A percentile compares a stretch with the other conserved stretches of the same genome.
These are phyloP conservation scores for Blastocystis hominis DNA, from an alignment of 352 stramenopile genomes.

Conservation along the genomic window DNA sequence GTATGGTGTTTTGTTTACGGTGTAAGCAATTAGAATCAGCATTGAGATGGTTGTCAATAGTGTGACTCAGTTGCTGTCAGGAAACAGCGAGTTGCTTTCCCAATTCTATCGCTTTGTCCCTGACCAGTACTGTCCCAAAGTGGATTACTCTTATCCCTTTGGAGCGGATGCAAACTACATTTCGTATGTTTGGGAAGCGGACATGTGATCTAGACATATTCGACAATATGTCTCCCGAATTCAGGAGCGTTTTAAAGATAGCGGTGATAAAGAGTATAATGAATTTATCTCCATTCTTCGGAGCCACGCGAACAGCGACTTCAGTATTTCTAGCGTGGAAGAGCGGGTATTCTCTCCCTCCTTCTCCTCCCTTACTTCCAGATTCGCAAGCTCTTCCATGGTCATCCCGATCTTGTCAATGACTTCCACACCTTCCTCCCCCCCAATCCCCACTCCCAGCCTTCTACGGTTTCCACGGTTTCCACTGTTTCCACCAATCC, in stretches of 20 bases:
- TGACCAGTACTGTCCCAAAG: neutral
- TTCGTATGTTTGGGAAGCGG: neutral
- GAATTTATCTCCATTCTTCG: slow-evolving; percentile 22
- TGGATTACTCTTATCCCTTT: neutral
- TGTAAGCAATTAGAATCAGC: neutral
- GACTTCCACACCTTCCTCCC: slow-evolving; percentile 29
- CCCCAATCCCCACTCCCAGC: neutral
- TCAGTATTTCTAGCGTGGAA: neutral
- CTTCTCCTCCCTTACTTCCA: neutral
- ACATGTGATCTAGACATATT: neutral
- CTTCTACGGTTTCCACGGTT: neutral
- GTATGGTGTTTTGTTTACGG: neutral
- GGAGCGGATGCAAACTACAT: neutral
- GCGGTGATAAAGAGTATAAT: neutral
- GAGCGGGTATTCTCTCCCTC: neutral
- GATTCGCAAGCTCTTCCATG: neutral
- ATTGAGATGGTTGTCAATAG: neutral
- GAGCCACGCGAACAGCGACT: neutral
- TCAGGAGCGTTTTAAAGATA: neutral
- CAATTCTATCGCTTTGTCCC: slow-evolving; percentile 26
- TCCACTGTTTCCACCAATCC: neutral
- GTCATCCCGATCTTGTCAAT: neutral
- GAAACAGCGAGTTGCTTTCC: neutral
- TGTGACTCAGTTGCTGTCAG: neutral
- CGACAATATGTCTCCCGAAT: neutral